These are phyloP conservation scores for Narthecium ossifragum DNA, from an alignment of 106 monocot species.

Conservation along the genomic window DNA sequence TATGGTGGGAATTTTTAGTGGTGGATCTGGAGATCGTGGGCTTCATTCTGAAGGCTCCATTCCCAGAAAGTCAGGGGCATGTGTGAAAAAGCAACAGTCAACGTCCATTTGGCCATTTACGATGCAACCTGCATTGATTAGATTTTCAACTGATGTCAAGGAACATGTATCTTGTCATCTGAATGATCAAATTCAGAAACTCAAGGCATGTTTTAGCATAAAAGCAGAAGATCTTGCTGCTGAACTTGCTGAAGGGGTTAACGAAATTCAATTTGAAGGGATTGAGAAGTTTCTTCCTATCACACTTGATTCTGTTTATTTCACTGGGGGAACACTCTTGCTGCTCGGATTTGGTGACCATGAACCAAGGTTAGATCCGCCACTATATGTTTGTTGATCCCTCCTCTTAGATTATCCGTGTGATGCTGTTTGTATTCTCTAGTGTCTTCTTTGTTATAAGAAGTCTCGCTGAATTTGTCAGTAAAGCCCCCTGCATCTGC, in stretches of 20 bases:
- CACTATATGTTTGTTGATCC: too few relatives aligned
- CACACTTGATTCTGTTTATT: constrained; percentile 83
- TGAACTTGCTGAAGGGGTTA: constrained; percentile 49
- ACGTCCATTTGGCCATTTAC: constrained; percentile 16
- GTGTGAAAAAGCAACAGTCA: constrained; percentile 17
- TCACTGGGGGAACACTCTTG: constrained; percentile 78
- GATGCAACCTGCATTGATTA: constrained; percentile 11
- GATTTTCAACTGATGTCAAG: constrained; percentile 10
- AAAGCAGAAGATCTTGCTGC: constrained; percentile 49
- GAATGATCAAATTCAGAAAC: constrained; percentile 27
- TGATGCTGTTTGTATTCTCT: too few relatives aligned
- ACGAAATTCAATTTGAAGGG: constrained; percentile 24
- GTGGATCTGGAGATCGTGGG: constrained; percentile 10
- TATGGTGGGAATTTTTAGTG: not conserved
- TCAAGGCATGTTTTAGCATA: constrained; percentile 34
- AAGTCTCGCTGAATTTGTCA: too few relatives aligned
- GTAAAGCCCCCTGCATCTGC: too few relatives aligned
- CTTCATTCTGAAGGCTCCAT: constrained; percentile 8
- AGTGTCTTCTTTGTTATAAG: too few relatives aligned
- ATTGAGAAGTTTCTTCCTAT: constrained; percentile 58
- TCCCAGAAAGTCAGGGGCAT: constrained; percentile 17
- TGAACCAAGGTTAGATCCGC: constrained; percentile 75
- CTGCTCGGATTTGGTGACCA: constrained; percentile 87
- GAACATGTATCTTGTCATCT: constrained; percentile 24
- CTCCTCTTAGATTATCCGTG: too few relatives aligned